A percentile compares a stretch with the other conserved stretches of the same genome.
Conservation (phyloP, 2,329 filamentous ascomycete genomes). For the Aspergillus sp. region DNA sequence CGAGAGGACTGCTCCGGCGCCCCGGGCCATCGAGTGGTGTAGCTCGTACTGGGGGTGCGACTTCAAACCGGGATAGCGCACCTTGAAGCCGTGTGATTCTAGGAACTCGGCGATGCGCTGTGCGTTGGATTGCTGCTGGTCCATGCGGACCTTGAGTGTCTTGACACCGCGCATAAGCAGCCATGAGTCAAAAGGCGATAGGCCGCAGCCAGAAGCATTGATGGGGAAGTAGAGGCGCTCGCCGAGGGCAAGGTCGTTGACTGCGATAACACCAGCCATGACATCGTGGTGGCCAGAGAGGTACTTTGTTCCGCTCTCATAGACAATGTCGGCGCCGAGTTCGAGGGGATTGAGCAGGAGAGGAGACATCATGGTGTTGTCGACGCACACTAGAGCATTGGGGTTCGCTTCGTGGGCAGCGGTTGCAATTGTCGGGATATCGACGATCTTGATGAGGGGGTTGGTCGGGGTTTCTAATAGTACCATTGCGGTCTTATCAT, state of each 20-base stretch:
- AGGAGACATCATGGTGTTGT: conserved; percentile 99
- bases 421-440: conserved; percentile 79
- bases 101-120: conserved; percentile 91
- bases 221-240: conserved; percentile 96
- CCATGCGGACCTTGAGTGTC: conserved; percentile 96
- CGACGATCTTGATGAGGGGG: conserved; percentile 96
- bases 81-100: conserved; percentile 87
- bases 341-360: conserved; percentile 93
- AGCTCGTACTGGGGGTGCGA: conserved; percentile 96
- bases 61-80: conserved; percentile 90
- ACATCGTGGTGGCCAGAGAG: conserved; percentile 97
- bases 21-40: conserved; percentile 93
- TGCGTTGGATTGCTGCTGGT: conserved; percentile 94
- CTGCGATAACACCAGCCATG: conserved; percentile 95
- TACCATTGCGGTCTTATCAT: conserved; percentile 88
- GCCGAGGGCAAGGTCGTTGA: conserved; percentile 79
- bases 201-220: conserved; percentile 91
- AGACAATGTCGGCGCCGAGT: conserved; percentile 91
- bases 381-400: conserved; percentile 82
- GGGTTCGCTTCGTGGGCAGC: conserved; percentile 77
- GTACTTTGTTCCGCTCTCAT: conserved; percentile 98
- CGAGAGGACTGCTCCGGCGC: conserved; percentile 89
- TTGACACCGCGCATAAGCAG: conserved; percentile 94
- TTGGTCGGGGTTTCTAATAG: conserved; percentile 96
- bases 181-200: conserved; percentile 95